A percentile compares a stretch with the other conserved stretches of the same genome.
These are phyloP conservation scores for Paramecium primaurelia DNA, from an alignment of 73 alveolate species.

Conservation along the genomic window DNA sequence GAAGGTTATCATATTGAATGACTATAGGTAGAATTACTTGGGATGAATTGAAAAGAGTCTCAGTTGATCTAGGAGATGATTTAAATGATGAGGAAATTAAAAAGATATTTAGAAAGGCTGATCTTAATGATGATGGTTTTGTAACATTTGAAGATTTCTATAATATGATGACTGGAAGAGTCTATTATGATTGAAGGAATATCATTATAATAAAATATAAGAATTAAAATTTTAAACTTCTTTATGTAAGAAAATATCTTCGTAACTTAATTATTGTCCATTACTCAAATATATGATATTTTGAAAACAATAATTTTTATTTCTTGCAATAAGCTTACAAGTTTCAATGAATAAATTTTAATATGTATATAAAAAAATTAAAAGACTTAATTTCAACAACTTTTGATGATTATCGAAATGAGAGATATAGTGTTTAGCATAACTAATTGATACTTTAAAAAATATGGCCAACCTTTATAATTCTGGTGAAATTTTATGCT, in stretches of 20 bases:
- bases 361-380: slow-evolving; percentile 13
- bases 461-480: slow-evolving; percentile 3
- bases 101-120: slow-evolving; percentile 76
- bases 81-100: slow-evolving; percentile 91
- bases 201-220: background rate
- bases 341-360: background rate
- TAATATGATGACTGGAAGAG: slow-evolving; percentile 53
- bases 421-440: background rate
- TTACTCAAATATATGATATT: background rate
- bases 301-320: background rate
- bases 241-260: background rate
- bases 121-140: slow-evolving; percentile 43
- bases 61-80: slow-evolving; percentile 90
- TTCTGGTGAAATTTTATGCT: background rate
- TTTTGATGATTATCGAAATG: background rate
- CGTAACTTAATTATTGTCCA: background rate
- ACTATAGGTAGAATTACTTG: slow-evolving; percentile 80
- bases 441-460: background rate
- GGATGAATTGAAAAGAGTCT: slow-evolving; percentile 81
- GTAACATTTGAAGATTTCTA: slow-evolving; percentile 53
- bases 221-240: background rate
- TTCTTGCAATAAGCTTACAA: background rate
- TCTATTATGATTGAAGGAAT: slow-evolving; percentile 11
- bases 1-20: slow-evolving; percentile 18
- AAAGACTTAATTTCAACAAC: background rate